Evolutionary conservation across 345 rosid species (phyloP), one percentile per base, ranked within the genome.

Genomic region (Jatropha curcas): DNA sequence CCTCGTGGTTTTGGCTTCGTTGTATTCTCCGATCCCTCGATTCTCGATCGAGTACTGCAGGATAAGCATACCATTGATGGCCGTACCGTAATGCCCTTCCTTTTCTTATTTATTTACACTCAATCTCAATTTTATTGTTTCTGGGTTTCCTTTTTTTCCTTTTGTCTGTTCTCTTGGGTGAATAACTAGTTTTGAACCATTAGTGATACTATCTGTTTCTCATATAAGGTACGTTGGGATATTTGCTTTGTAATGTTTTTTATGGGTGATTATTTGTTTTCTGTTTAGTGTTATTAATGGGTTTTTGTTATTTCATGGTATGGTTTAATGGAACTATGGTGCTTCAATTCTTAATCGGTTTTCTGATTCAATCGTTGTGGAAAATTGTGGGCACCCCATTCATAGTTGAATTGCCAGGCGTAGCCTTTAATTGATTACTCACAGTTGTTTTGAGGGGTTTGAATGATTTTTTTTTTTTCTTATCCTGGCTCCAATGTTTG

Each of bases 1-100:
- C 74, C 81, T 63, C 76, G 77, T 27, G 77, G 81, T 30, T 78
- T 78, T 31, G 77, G 81, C 56, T 78, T 78, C 53, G 71, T 78
- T 17, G 74, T 73, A 25, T 78, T 73, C 68, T 72, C 81, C 6
- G 81, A 78, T 69, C 77, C 77, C 63, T 68, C 77, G 27, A 9
- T 73, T 28, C 74, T 78, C 43, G 77, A 73, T 64, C 70, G 53
- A 4, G 81, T 78, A 17, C 70, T 78, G 16, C 71, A 73, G 8
- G 81, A 78, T n/a, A 53, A 57, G n/a, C 81, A 78, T 61, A 62
- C 71, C 43, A 73, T 78, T 62, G 77, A 73, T 57, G 81, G 81
- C 71, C 71, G 74, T 58, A 62, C 71, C 19, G 81, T 78, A 67
- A 71, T 50, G 16, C n/a, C 51, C 60, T n/a, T 25, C n/a, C 7